Evolutionary conservation across 1,284 basidiomycete species (phyloP).

Genomic region (Neolentinus lepideus): DNA sequence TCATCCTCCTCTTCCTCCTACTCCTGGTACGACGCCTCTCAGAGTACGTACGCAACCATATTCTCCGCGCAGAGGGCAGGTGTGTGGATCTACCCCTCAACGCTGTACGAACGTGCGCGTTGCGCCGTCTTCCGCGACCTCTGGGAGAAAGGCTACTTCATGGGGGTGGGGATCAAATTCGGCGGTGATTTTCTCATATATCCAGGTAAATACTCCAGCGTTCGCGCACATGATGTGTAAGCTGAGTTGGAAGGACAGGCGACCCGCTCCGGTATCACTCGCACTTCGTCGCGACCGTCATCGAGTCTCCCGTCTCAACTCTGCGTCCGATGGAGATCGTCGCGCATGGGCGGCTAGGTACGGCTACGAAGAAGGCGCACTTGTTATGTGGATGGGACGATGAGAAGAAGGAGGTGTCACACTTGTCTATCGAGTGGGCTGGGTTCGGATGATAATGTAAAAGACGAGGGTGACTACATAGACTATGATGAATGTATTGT

Average conservation of each 20-base stretch:
- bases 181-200: constrained; percentile 96
- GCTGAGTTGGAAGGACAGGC: too few relatives aligned
- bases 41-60: constrained; percentile 45
- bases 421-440: constrained; percentile 87
- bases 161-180: constrained; percentile 88
- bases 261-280: constrained; percentile 96
- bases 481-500: too few relatives aligned
- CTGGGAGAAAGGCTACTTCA: constrained; percentile 76
- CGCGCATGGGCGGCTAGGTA: constrained; percentile 91
- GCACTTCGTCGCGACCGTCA: constrained; percentile 86
- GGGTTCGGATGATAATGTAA: constrained; percentile 61
- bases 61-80: constrained; percentile 55
- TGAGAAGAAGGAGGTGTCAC: constrained; percentile 57
- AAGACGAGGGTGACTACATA: too few relatives aligned
- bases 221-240: too few relatives aligned
- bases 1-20: constrained; percentile 53
- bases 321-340: constrained; percentile 89
- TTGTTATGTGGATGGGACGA: constrained; percentile 86
- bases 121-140: constrained; percentile 78
- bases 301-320: constrained; percentile 51
- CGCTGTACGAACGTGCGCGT: constrained; percentile 57
- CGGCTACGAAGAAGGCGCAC: constrained; percentile 96
- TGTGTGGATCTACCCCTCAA: constrained; percentile 74
- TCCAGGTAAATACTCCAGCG: too few relatives aligned
- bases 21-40: constrained; percentile 48